phyloP scores from a whole-genome alignment of 2,329 filamentous ascomycete genomes.

The Teratosphaeria zuluensis region DNA sequence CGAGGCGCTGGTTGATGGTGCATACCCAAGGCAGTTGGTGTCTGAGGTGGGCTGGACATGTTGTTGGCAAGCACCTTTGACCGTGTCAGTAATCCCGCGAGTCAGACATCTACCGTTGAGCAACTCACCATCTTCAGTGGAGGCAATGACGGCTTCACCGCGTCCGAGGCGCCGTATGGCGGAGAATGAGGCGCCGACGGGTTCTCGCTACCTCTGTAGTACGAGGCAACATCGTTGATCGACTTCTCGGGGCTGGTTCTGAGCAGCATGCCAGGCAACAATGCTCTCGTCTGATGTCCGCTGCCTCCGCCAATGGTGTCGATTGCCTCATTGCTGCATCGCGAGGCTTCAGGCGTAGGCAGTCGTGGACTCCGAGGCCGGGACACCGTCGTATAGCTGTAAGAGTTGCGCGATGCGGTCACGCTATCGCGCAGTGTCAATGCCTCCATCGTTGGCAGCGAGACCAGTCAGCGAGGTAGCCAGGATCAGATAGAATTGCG shows the following conservation, averaged over 20 bases:
- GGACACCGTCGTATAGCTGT: background rate
- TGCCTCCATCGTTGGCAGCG: background rate
- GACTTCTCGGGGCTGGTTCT: background rate
- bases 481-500: background rate
- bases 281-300: background rate
- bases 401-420: background rate
- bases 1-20: constrained; percentile 19
- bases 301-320: constrained; percentile 5
- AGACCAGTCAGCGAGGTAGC: background rate
- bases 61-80: constrained; percentile 20
- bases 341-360: constrained; percentile 22
- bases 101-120: constrained; percentile 4
- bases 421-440: background rate
- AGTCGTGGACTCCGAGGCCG: constrained; percentile 12
- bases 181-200: constrained; percentile 18
- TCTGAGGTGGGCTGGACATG: constrained; percentile 21
- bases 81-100: constrained; percentile 20
- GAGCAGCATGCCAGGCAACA: constrained; percentile 2
- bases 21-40: constrained; percentile 16
- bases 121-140: constrained; percentile 23
- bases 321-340: constrained; percentile 18
- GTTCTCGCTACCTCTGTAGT: constrained; percentile 4
- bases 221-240: constrained; percentile 3
- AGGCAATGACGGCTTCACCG: constrained; percentile 23
- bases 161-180: constrained; percentile 18